Conservation (phyloP, 2,329 filamentous ascomycete species). For the Pseudogymnoascus sp. region DNA sequence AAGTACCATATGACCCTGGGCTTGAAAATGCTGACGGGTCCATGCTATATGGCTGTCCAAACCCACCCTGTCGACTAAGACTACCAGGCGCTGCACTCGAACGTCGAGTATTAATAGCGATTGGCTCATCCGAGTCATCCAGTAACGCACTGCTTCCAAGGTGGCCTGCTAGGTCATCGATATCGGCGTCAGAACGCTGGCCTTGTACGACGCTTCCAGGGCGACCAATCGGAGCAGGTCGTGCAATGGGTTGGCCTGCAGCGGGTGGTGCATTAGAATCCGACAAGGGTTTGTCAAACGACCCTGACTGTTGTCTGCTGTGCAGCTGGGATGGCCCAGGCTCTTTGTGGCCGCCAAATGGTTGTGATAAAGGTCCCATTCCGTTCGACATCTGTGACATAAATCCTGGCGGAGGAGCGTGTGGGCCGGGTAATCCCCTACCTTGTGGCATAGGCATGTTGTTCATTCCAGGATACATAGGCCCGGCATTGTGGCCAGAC, state of each 20-base stretch:
- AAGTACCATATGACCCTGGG: conserved; percentile 24
- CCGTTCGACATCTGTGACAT: conserved; percentile 31
- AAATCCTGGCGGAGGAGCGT: conserved; percentile 45
- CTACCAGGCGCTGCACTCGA: conserved; percentile 24
- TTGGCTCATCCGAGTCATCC: conserved; percentile 58
- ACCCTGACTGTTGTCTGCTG: conserved; percentile 65
- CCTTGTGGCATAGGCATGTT: conserved; percentile 49
- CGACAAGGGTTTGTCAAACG: conserved; percentile 47
- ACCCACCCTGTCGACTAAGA: conserved; percentile 20
- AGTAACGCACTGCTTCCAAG: conserved; percentile 86
- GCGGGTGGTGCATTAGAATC: conserved; percentile 38
- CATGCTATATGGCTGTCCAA: conserved; percentile 24
- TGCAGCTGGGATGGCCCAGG: conserved; percentile 46
- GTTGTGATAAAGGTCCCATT: conserved; percentile 28
- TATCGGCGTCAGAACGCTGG: conserved; percentile 42
- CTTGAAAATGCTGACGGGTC: conserved; percentile 24
- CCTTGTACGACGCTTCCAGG: conserved; percentile 64
- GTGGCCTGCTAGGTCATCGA: conserved; percentile 68
- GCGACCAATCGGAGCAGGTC: conserved; percentile 80
- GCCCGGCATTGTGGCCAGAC: conserved; percentile 39
- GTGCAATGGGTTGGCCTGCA: conserved; percentile 57
- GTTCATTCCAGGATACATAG: conserved; percentile 51
- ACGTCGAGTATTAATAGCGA: conserved; percentile 28
- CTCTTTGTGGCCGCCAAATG: conserved; percentile 32
- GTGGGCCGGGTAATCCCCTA: conserved; percentile 28